These are phyloP conservation scores for Rhodomyrtus tomentosa DNA, from an alignment of 345 rosid genomes.

Conservation along the genomic window DNA sequence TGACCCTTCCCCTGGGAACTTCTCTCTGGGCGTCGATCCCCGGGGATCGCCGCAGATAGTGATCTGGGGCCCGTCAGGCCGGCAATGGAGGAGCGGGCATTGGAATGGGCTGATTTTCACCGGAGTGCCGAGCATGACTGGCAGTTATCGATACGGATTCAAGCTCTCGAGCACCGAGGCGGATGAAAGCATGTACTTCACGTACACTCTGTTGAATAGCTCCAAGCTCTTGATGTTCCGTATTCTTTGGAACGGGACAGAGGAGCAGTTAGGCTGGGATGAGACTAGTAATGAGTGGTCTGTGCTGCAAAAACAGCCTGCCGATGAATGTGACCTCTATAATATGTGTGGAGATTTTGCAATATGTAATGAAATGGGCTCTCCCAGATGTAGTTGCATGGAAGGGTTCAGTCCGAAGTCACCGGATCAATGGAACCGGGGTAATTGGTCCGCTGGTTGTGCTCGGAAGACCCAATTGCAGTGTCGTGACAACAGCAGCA, in stretches of 20 bases:
- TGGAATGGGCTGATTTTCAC: slow-evolving; percentile 56
- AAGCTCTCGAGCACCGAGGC: slow-evolving; percentile 24
- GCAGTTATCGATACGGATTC: slow-evolving; percentile 47
- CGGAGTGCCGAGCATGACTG: slow-evolving; percentile 46
- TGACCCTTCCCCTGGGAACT: slow-evolving; percentile 63
- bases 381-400: slow-evolving; percentile 43
- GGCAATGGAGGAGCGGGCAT: slow-evolving; percentile 80
- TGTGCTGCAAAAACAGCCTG: slow-evolving; percentile 35
- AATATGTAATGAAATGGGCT: slow-evolving; percentile 18
- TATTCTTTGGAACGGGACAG: slow-evolving; percentile 38
- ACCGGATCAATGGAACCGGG: slow-evolving; percentile 13
- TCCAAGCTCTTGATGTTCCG: slow-evolving; percentile 44
- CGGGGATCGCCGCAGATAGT: slow-evolving; percentile 63
- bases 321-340: slow-evolving; percentile 48
- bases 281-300: slow-evolving; percentile 30
- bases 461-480: slow-evolving; percentile 13
- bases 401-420: slow-evolving; percentile 32
- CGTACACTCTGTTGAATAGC: slow-evolving; percentile 30
- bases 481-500: slow-evolving; percentile 16
- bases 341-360: slow-evolving; percentile 72
- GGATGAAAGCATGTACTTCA: slow-evolving; percentile 35
- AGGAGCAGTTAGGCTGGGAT: slow-evolving; percentile 51
- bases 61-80: slow-evolving; percentile 35
- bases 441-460: slow-evolving; percentile 34
- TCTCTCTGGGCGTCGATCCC: slow-evolving; percentile 47